Conservation (phyloP, 2,329 filamentous ascomycete genomes). For the Davidsoniella virescens region DNA sequence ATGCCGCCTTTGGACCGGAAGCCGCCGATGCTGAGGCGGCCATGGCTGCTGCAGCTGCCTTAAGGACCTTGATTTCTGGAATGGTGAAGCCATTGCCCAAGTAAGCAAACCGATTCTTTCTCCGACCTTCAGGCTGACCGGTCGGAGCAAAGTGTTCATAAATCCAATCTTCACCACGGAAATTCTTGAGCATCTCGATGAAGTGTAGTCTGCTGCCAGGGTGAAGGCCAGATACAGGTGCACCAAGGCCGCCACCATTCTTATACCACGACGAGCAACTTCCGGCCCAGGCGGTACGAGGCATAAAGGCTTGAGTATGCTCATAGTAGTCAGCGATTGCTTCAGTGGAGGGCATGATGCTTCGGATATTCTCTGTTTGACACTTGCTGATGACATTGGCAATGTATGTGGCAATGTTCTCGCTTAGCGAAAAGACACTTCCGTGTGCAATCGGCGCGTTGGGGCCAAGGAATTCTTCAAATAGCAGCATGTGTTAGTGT, state of each 20-base stretch:
- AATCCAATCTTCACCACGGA: conserved; percentile 37
- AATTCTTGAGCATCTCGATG: conserved; percentile 34
- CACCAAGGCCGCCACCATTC: conserved; percentile 23
- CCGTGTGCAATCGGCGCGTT: conserved; percentile 35
- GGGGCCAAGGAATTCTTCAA: conserved; percentile 32
- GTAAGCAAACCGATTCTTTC: conserved; percentile 32
- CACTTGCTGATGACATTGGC: conserved; percentile 31
- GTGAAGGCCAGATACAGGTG: conserved; percentile 32
- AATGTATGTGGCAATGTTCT: conserved; percentile 37
- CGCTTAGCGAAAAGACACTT: conserved; percentile 32
- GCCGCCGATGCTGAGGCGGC: not conserved
- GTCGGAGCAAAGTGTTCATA: conserved; percentile 25
- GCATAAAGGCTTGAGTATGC: conserved; percentile 34
- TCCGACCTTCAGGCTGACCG: not conserved
- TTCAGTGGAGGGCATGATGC: conserved; percentile 27
- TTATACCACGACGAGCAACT: conserved; percentile 37
- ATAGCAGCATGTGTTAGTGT: not conserved
- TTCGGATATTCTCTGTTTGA: conserved; percentile 33
- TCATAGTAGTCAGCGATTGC: conserved; percentile 35
- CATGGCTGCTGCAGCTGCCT: conserved; percentile 5
- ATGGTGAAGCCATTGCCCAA: conserved; percentile 37
- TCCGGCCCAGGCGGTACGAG: conserved; percentile 33
- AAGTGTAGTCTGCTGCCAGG: conserved; percentile 36
- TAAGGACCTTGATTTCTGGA: conserved; percentile 21
- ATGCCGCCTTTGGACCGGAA: too few species aligned